Evolutionary conservation across 306 rosid genomes (phyloP), one percentile per base, ranked within the genome.

Genomic region (Dryas octopetala): DNA sequence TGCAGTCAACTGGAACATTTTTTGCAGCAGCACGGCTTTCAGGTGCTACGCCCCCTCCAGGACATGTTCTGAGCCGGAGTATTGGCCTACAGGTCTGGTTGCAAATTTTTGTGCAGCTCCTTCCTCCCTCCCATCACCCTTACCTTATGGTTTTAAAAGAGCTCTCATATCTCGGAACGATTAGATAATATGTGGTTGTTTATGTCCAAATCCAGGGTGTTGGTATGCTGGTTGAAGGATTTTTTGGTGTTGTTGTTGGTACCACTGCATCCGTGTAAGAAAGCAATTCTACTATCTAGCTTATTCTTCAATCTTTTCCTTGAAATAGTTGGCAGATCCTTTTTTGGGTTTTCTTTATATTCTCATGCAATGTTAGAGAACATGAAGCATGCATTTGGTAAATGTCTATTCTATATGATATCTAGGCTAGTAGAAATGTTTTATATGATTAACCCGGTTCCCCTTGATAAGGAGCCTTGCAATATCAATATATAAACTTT

Each of bases 21-120:
- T 89, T 82, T 43, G 99, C 98, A 7, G 98, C 99, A 3, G 91
- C 99, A 2, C 87, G 99, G 81, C 96, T 96, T 77, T 88, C 98
- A n/a, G 99, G 99, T 55, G 98, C 99, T 23, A 96, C 99, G 3
- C 89, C 98, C 5, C 99, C 99, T 32, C 99, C 99, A 38, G 84
- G 90, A 62, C 88, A 79, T 70, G 91, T 96, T 66, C 76, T 92
- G 53, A 92, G 87, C 85, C 88, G 97, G 66, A 90, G 98, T 85
- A 83, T 92, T 2, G 99, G 99, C 61, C 60, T 92, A 47, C 99
- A 96, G 93, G 99, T 92, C 58, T 43, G 41, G 66, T 73, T 63
- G 69, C 32, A 59, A 46, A 58, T 49, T 50, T 16, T 48, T 54
- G 2, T 16, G 75, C 59, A 14, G 11, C 38, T 9, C 71, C 53